These are phyloP conservation scores for Salvia miltiorrhiza DNA, from an alignment of 257 asterid species.

Conservation along the genomic window DNA sequence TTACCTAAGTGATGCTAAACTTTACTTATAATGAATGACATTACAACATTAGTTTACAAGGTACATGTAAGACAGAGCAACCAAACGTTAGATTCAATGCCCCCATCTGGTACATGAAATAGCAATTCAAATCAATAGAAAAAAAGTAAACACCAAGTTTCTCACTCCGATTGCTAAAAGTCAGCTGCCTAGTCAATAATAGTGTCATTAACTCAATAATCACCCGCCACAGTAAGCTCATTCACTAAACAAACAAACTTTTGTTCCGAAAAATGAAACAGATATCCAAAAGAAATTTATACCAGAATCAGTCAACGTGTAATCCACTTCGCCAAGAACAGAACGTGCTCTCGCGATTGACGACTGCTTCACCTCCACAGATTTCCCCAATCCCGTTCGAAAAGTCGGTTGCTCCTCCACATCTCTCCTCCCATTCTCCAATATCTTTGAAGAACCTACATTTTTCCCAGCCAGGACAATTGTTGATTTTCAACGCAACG, in stretches of 20 bases:
- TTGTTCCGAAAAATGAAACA: background rate
- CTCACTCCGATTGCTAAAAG: background rate
- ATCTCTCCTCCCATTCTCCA: slow-evolving; percentile 36
- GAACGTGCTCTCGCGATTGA: slow-evolving; percentile 69
- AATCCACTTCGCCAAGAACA: slow-evolving; percentile 49
- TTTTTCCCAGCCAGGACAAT: background rate
- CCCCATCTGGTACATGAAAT: background rate
- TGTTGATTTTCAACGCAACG: background rate
- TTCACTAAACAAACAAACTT: background rate
- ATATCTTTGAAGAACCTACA: slow-evolving; percentile 54
- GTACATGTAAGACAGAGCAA: background rate
- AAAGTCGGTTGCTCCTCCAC: slow-evolving; percentile 43
- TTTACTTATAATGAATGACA: background rate
- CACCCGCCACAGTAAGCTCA: background rate
- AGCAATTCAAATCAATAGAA: background rate
- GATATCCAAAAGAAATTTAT: background rate
- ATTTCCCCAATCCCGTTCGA: slow-evolving; percentile 66
- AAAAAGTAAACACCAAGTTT: background rate
- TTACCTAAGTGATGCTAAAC: background rate
- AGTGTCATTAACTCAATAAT: background rate
- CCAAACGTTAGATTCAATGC: background rate
- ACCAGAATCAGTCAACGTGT: slow-evolving; percentile 26
- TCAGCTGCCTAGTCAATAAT: slow-evolving; percentile 12
- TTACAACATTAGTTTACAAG: background rate
- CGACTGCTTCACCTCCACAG: slow-evolving; percentile 51